Percentiles rank a stretch among this genome's conserved stretches.
Conservation (phyloP, 257 asterid genomes). For the Jaltomata sinuosa region DNA sequence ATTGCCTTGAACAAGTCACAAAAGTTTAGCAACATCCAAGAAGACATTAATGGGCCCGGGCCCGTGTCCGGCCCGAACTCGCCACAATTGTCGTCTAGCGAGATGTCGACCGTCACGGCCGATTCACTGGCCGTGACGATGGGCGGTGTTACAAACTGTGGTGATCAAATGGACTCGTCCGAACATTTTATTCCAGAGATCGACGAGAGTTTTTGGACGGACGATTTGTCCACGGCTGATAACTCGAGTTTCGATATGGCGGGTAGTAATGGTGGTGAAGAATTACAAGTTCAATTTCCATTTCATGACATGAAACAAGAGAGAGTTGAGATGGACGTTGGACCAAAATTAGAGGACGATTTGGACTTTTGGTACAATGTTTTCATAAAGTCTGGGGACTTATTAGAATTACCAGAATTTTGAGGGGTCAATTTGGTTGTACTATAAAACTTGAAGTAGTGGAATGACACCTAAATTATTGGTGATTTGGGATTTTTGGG, state of each 20-base stretch:
- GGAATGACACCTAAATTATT: neutral
- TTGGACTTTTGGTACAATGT: conserved; percentile 84
- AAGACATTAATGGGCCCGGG: neutral
- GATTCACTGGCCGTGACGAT: conserved; percentile 14
- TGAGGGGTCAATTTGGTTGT: conserved; percentile 23
- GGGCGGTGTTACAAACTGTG: neutral
- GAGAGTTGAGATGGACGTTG: conserved; percentile 4
- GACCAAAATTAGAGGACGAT: conserved; percentile 26
- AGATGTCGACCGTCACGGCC: conserved; percentile 42
- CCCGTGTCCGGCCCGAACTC: conserved; percentile 6
- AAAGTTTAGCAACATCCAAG: neutral
- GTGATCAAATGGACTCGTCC: conserved; percentile 35
- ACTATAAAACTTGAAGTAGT: neutral
- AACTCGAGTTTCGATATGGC: neutral
- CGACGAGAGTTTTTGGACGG: conserved; percentile 70
- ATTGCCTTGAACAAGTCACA: neutral
- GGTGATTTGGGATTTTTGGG: neutral
- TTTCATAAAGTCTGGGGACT: conserved; percentile 50
- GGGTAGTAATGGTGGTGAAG: neutral
- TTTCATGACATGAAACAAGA: neutral
- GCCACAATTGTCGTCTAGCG: conserved; percentile 47
- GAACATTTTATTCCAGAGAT: conserved; percentile 30
- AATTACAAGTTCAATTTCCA: conserved; percentile 14
- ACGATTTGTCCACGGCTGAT: conserved; percentile 24
- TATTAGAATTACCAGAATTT: conserved; percentile 63